These are phyloP conservation scores for Coniochaeta pulveracea DNA, from an alignment of 2,329 filamentous ascomycete species.

Conservation along the genomic window DNA sequence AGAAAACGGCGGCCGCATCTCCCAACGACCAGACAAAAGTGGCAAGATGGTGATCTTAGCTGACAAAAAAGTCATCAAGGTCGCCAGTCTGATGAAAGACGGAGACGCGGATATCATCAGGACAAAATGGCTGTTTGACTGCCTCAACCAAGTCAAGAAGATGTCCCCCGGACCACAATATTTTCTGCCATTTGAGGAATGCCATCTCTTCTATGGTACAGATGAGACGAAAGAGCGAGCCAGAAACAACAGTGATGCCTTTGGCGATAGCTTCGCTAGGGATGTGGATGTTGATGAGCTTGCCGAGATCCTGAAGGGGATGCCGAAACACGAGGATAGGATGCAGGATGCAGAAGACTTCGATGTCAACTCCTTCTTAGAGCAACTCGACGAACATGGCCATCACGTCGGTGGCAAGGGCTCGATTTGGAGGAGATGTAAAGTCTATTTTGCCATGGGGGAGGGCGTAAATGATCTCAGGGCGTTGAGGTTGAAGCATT, in stretches of 20 bases:
- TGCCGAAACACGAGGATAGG: slow-evolving; percentile 12
- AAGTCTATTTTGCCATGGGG: slow-evolving; percentile 25
- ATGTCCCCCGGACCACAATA: slow-evolving; percentile 30
- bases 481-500: slow-evolving; percentile 37
- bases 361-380: slow-evolving; percentile 33
- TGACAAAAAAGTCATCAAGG: slow-evolving; percentile 71
- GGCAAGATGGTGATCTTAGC: slow-evolving; percentile 61
- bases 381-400: slow-evolving; percentile 43
- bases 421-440: slow-evolving; percentile 38
- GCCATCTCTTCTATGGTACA: slow-evolving; percentile 63
- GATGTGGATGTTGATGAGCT: slow-evolving; percentile 31
- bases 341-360: slow-evolving; percentile 19
- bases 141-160: slow-evolving; percentile 42
- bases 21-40: slow-evolving; percentile 57
- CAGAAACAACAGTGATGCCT: slow-evolving; percentile 57
- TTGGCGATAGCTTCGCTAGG: slow-evolving; percentile 72
- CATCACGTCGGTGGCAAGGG: slow-evolving; percentile 38
- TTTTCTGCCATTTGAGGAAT: slow-evolving; percentile 48
- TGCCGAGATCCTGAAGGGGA: slow-evolving; percentile 26
- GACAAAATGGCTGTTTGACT: slow-evolving; percentile 76
- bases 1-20: slow-evolving; percentile 67
- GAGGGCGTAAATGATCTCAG: slow-evolving; percentile 19
- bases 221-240: slow-evolving; percentile 42
- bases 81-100: slow-evolving; percentile 65
- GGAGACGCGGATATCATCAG: slow-evolving; percentile 62